These are phyloP conservation scores for Xylariaceae sp. DNA, from an alignment of 2,329 filamentous ascomycete genomes.

Conservation along the genomic window DNA sequence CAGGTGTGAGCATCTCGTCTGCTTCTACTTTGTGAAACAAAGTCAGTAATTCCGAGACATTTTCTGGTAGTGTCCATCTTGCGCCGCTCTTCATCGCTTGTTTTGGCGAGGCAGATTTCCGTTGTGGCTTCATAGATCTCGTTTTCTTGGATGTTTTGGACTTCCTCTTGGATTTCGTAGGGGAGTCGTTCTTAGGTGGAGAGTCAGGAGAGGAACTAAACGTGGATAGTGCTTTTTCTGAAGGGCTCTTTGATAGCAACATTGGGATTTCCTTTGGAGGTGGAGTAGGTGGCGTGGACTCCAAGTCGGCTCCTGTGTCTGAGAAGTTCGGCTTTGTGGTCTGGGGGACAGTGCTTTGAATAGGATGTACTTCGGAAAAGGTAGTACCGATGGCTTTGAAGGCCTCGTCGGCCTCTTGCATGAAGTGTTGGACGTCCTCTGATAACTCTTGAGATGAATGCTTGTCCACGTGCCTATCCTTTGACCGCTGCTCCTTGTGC, in stretches of 20 bases:
- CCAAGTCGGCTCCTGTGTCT: slow-evolving; percentile 15
- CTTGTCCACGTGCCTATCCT: slow-evolving; percentile 18
- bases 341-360: slow-evolving; percentile 32
- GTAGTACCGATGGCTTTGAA: slow-evolving; percentile 54
- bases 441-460: slow-evolving; percentile 37
- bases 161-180: slow-evolving; percentile 49
- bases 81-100: slow-evolving; percentile 43
- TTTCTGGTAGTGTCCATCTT: slow-evolving; percentile 62
- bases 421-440: slow-evolving; percentile 53
- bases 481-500: slow-evolving; percentile 35
- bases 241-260: slow-evolving; percentile 15
- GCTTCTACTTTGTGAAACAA: slow-evolving; percentile 63
- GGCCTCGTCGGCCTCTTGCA: slow-evolving; percentile 57
- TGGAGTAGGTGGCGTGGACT: slow-evolving; percentile 28
- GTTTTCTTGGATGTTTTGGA: slow-evolving; percentile 32
- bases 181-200: slow-evolving; percentile 2
- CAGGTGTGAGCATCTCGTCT: slow-evolving; percentile 65
- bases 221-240: not conserved
- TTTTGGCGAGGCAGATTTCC: slow-evolving; percentile 35
- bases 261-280: slow-evolving; percentile 26
- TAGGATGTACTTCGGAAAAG: slow-evolving; percentile 47
- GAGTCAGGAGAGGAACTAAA: slow-evolving; percentile 4
- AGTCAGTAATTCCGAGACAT: slow-evolving; percentile 63
- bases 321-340: slow-evolving; percentile 35
- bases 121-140: slow-evolving; percentile 36